Evolutionary conservation across 352 stramenopile genomes (phyloP).

Genomic region (Phytophthora pseudosyringae): DNA sequence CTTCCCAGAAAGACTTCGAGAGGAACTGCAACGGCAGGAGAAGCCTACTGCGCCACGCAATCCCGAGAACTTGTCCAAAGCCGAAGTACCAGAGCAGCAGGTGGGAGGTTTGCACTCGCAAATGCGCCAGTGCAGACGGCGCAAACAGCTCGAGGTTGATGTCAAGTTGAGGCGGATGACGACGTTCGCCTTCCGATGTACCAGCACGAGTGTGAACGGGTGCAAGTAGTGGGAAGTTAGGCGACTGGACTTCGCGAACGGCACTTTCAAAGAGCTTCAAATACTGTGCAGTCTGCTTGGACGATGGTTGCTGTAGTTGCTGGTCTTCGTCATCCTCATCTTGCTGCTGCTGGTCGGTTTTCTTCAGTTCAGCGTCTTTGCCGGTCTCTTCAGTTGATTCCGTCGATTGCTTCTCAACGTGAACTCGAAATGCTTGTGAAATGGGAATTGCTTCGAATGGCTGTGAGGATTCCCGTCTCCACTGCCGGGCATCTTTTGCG

Average conservation of each 20-base stretch:
- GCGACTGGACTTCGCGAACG: conserved; percentile 66
- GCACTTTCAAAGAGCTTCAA: conserved; percentile 55
- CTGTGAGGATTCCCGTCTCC: conserved; percentile 34
- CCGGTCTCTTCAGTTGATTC: background rate
- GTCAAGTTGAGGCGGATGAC: conserved; percentile 42
- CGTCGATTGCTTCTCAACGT: conserved; percentile 15
- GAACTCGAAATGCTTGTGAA: conserved; percentile 44
- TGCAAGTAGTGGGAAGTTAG: conserved; percentile 59
- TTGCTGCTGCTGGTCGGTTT: conserved; percentile 20
- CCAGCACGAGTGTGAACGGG: conserved; percentile 17
- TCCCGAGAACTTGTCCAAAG: conserved; percentile 64
- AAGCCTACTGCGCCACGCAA: conserved; percentile 60
- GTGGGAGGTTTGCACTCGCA: conserved; percentile 26
- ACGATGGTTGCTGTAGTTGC: conserved; percentile 20
- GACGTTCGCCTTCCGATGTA: background rate
- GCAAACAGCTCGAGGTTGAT: conserved; percentile 58
- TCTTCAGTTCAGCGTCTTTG: background rate
- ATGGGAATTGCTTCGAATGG: conserved; percentile 51
- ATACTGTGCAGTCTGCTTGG: conserved; percentile 48
- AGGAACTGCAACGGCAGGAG: conserved; percentile 63
- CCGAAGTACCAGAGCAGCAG: conserved; percentile 61
- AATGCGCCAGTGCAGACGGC: conserved; percentile 20
- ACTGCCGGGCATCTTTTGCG: conserved; percentile 34
- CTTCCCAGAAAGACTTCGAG: conserved; percentile 49
- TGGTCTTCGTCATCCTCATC: conserved; percentile 25